Base-by-base conservation (phyloP, 1,139 yeast genomes). In the Scheffersomyces cryptocercus region DNA sequence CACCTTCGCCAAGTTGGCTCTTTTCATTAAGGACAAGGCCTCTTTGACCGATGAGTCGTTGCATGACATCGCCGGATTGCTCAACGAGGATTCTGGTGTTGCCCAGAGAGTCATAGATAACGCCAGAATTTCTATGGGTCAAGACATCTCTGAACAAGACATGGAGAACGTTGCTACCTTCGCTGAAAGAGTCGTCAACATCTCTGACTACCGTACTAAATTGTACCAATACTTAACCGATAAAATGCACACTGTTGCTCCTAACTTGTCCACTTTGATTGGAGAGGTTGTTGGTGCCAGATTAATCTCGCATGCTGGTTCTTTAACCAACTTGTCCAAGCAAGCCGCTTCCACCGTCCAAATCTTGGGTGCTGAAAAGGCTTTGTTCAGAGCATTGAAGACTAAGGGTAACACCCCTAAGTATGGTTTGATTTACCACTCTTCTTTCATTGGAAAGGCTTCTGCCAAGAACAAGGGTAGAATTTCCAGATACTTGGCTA, bases 281-380 rank as follows among this genome's bases (percentile, higher is more conserved):
- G 99, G 99, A 64, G 99, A 93, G 76, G 90, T 91, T 64, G 95
- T 93, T 51, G 99, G 99, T 74, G 99, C 99, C 43, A 84, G 99
- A 71, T 82, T 93, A 64, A 93, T 93, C 57, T 91, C 99, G 40
- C 99, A 93, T 65, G 96, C 99, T 48, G 99, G 99, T 68, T 91
- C 98, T 54, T 80, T 93, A 66, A 90, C 97, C 54, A 89, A 89
- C 70, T 78, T 93, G 65, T 91, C 98, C 49, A 93, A 93, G 71
- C 97, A 95, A 69, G 98, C 99, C 56, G 99, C 99, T 45, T 93
- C 99, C 16, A 93, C 99, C 49, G 95, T 93, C 46, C 99, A 95
- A 79, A 93, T 95, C 61, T 81, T 95, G 66, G 99, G 99, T 73
- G 99, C 99, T 55, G 99, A 95, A 75, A 95, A 95, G 81, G 99